Conservation (phyloP, 257 asterid species). For the Cinchona pubescens region DNA sequence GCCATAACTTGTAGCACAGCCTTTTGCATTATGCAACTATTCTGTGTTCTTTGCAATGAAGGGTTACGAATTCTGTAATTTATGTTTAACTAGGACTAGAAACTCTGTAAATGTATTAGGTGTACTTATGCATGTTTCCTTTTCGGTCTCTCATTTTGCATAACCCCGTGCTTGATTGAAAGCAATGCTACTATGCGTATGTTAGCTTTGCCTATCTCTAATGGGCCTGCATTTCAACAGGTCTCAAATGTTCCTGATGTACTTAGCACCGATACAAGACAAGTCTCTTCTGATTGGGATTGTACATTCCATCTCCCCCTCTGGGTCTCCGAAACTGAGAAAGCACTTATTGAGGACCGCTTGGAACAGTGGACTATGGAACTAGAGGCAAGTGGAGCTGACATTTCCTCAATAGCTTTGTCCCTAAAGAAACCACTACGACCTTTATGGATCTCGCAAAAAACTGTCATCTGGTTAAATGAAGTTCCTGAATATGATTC, state of each 20-base stretch:
- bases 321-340: slow-evolving; percentile 87
- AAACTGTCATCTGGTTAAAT: slow-evolving; percentile 90
- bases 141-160: too few relatives aligned
- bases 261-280: slow-evolving; percentile 17
- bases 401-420: slow-evolving; percentile 59
- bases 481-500: slow-evolving; percentile 93
- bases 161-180: neutral
- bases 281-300: slow-evolving; percentile 54
- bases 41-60: neutral
- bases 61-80: neutral
- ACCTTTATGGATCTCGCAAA: slow-evolving; percentile 93
- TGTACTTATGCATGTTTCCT: neutral
- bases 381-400: slow-evolving; percentile 87
- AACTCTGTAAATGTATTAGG: neutral
- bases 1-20: neutral
- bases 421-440: slow-evolving; percentile 63
- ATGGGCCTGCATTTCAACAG: slow-evolving; percentile 33
- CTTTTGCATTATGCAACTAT: neutral
- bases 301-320: slow-evolving; percentile 92
- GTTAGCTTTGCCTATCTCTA: neutral
- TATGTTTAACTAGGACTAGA: neutral
- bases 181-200: neutral
- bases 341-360: slow-evolving; percentile 53
- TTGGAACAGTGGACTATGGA: slow-evolving; percentile 70
- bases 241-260: slow-evolving; percentile 35